phyloP scores from a whole-genome alignment of 768 basidiomycete species.

The Tylopilus sp. region DNA sequence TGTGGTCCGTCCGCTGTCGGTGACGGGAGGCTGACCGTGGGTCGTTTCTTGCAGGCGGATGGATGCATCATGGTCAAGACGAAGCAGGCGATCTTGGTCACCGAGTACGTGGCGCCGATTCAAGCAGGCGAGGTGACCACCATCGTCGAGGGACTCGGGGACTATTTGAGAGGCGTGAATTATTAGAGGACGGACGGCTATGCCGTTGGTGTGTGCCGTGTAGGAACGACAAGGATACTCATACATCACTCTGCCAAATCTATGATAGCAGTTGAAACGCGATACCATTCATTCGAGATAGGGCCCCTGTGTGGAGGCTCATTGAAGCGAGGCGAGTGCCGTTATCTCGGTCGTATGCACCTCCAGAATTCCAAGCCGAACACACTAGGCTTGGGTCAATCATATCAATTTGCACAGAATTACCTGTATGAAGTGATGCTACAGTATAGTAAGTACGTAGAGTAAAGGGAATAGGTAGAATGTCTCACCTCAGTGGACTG shows the following conservation, averaged over 20 bases:
- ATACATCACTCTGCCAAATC: neutral
- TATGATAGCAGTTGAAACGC: neutral
- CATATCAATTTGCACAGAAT: no score
- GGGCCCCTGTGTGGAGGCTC: neutral
- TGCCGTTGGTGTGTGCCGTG: neutral
- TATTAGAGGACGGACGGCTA: conserved; percentile 40
- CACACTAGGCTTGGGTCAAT: no score
- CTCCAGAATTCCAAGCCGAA: no score
- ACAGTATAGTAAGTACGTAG: no score
- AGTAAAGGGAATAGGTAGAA: no score
- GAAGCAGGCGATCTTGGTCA: conserved; percentile 79
- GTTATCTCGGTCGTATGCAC: no score
- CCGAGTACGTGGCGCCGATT: conserved; percentile 62
- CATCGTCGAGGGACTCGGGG: conserved; percentile 66
- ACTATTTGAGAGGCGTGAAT: conserved; percentile 63
- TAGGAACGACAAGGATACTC: conserved; percentile 13
- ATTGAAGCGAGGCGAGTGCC: no score
- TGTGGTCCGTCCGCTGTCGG: no score
- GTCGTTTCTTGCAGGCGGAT: conserved; percentile 56
- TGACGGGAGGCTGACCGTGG: no score
- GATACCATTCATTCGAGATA: neutral
- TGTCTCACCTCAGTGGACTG: no score
- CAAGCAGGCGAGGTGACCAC: conserved; percentile 65
- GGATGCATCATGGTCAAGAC: conserved; percentile 77
- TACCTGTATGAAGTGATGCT: no score